Evolutionary conservation across 2,329 filamentous ascomycete genomes (phyloP), one percentile per base, ranked within the genome.

Genomic region (Rutstroemia sp.): DNA sequence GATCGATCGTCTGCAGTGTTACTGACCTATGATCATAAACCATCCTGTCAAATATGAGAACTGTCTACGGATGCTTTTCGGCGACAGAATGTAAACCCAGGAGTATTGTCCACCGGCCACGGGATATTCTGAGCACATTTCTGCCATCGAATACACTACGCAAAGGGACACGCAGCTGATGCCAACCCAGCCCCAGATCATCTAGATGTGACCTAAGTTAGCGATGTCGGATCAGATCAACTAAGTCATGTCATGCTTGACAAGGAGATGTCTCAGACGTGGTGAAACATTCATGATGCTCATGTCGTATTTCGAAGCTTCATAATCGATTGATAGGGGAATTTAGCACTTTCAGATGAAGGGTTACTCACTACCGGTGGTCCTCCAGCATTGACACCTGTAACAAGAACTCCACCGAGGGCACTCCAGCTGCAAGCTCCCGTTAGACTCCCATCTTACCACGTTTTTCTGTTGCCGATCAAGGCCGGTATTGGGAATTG

Each of bases 131-230:
- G 75, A 76, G 58, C 78, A 81, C 72, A 78, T 82, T 63, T 83
- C 80, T 19, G 80, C 80, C 75, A 83, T 80, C 1, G 77, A 77
- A 57, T 81, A 78, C 10, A 78, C 79, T 5, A 83, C 79, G 7
- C 75, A 72, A 12, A 83, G 67, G 1, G 77, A 75, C 19, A 77
- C 70, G 9, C 76, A 49, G 58, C 76, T 78, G 23, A 82, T 75
- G 4, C 73, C 78, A 21, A 82, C 66, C 75, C 78, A 83, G 44
- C 76, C 75, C 70, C 77, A 83, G 6, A 83, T 73, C 76, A 83
- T 82, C 53, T 55, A 30, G 14, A 37, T 25, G 19, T n/a, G 4
- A 44, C 34, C 39, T 8, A 14, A 17, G 53, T 55, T 37, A 55
- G 53, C 17, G 30, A 34, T 10, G 50, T 23, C 42, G 42, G 46